Percentiles rank a stretch among this genome's conserved stretches.
phyloP scores from a whole-genome alignment of 441 rosid genomes.

The Melastoma candidum region DNA sequence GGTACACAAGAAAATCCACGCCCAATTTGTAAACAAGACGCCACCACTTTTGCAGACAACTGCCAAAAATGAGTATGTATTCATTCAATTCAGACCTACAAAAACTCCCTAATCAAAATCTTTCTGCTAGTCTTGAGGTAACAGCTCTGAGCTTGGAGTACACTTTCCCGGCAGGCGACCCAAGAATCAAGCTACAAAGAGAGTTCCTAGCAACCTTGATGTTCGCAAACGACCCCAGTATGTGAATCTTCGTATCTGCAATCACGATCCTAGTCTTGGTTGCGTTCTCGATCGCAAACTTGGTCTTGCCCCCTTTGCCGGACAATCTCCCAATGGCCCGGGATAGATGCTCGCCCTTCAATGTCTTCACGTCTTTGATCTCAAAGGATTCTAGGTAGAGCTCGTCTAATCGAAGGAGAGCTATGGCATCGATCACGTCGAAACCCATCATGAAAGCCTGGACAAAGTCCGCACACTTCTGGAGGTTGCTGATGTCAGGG shows the following conservation, averaged over 20 bases:
- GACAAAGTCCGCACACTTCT: conserved; percentile 72
- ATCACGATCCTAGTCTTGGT: conserved; percentile 73
- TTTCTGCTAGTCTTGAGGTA: conserved; percentile 50
- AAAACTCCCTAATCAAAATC: conserved; percentile 25
- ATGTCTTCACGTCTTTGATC: conserved; percentile 84
- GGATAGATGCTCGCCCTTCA: conserved; percentile 70
- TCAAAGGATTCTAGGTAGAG: conserved; percentile 77
- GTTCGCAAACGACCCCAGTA: conserved; percentile 62
- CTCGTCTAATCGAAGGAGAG: conserved; percentile 71
- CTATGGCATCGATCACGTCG: conserved; percentile 60
- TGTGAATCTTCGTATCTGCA: conserved; percentile 75
- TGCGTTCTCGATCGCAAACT: conserved; percentile 74
- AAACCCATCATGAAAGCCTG: conserved; percentile 87
- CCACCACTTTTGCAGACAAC: too few species aligned
- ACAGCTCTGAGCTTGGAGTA: conserved; percentile 73
- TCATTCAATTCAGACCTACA: too few species aligned
- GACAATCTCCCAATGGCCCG: conserved; percentile 76
- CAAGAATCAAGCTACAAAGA: conserved; percentile 74
- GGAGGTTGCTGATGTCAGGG: conserved; percentile 52
- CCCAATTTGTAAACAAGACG: too few species aligned
- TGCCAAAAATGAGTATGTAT: too few species aligned
- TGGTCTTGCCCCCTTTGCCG: conserved; percentile 80
- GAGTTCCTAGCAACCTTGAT: conserved; percentile 73
- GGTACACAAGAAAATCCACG: too few species aligned
- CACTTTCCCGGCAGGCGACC: conserved; percentile 82